Conservation (phyloP, 805 yeast genomes). For the Ogataea methylovora region DNA sequence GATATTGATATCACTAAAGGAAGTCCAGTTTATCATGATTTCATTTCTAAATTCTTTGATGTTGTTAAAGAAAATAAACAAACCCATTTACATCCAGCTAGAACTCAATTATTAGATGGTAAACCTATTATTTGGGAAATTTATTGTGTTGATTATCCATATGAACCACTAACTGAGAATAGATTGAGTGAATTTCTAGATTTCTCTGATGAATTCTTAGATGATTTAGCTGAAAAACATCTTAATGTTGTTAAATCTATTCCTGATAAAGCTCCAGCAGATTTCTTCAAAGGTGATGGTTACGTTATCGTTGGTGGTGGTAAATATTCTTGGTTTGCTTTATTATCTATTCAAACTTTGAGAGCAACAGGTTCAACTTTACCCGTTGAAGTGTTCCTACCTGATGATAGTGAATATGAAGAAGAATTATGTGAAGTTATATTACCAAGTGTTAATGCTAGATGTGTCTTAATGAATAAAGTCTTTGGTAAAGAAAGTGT, state of each 20-base stretch:
- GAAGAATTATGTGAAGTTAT: slow-evolving; percentile 29
- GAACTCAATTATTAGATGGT: slow-evolving; percentile 8
- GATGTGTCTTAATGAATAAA: slow-evolving; percentile 32
- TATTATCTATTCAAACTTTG: slow-evolving; percentile 31
- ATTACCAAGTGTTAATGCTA: slow-evolving; percentile 33
- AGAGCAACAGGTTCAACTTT: slow-evolving; percentile 34
- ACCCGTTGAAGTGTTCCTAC: slow-evolving; percentile 38
- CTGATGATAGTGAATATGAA: slow-evolving; percentile 32
- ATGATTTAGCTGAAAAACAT: slow-evolving; percentile 41
- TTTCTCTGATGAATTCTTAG: slow-evolving; percentile 30
- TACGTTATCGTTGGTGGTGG: slow-evolving; percentile 39
- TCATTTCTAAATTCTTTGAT: slow-evolving; percentile 8
- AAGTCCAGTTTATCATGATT: slow-evolving; percentile 3
- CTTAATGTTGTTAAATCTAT: slow-evolving; percentile 32
- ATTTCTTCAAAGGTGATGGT: slow-evolving; percentile 20
- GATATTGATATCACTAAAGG: slow-evolving; percentile 3
- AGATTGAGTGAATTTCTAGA: slow-evolving; percentile 1
- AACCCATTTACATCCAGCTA: slow-evolving; percentile 11
- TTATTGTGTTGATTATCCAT: slow-evolving; percentile 9
- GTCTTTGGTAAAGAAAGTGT: slow-evolving; percentile 23
- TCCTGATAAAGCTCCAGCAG: slow-evolving; percentile 31
- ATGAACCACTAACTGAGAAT: slow-evolving; percentile 3
- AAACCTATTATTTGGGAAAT: slow-evolving; percentile 18
- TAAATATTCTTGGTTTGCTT: slow-evolving; percentile 32
- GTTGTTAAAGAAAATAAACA: slow-evolving; percentile 6